phyloP scores from a whole-genome alignment of 1,139 yeast species.

The Pneumocystis wakefieldiae region DNA sequence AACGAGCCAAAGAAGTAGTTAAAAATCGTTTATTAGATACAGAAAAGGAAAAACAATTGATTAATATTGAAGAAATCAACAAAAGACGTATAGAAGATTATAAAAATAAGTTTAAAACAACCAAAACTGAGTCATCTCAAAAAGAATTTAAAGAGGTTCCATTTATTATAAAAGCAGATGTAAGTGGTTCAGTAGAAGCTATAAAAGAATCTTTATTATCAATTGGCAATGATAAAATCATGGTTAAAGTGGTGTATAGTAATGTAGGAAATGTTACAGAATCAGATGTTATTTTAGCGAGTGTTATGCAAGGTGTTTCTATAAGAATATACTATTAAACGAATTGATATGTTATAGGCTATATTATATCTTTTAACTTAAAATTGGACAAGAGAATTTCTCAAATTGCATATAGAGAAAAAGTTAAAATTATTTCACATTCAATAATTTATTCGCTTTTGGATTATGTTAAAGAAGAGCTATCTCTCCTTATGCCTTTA shows the following conservation, averaged over 20 bases:
- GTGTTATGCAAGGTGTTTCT: slow-evolving; percentile 34
- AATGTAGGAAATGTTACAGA: slow-evolving; percentile 83
- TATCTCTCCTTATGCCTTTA: slow-evolving; percentile 51
- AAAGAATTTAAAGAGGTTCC: slow-evolving; percentile 29
- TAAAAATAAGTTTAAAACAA: slow-evolving; percentile 21
- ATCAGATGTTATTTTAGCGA: slow-evolving; percentile 68
- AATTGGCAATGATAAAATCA: slow-evolving; percentile 75
- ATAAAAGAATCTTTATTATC: slow-evolving; percentile 60
- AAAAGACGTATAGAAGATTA: slow-evolving; percentile 31
- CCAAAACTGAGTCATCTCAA: slow-evolving; percentile 12
- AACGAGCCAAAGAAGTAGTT: slow-evolving; percentile 11
- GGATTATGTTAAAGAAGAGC: slow-evolving; percentile 60
- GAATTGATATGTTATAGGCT: slow-evolving; percentile 27
- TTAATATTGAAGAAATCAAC: slow-evolving; percentile 59
- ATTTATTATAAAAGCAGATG: slow-evolving; percentile 78
- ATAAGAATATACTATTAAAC: neutral
- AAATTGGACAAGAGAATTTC: slow-evolving; percentile 51
- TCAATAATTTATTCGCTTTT: slow-evolving; percentile 77
- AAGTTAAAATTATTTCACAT: slow-evolving; percentile 50
- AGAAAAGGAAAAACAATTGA: slow-evolving; percentile 45
- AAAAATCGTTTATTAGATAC: slow-evolving; percentile 35
- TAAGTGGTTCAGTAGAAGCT: slow-evolving; percentile 55
- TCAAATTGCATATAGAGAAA: slow-evolving; percentile 42
- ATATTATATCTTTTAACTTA: slow-evolving; percentile 65
- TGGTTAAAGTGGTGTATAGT: slow-evolving; percentile 47